Percentiles rank a stretch among this genome's conserved stretches.
Evolutionary conservation across 2,329 filamentous ascomycete genomes (phyloP).

Genomic region (Talaromyces marneffei): DNA sequence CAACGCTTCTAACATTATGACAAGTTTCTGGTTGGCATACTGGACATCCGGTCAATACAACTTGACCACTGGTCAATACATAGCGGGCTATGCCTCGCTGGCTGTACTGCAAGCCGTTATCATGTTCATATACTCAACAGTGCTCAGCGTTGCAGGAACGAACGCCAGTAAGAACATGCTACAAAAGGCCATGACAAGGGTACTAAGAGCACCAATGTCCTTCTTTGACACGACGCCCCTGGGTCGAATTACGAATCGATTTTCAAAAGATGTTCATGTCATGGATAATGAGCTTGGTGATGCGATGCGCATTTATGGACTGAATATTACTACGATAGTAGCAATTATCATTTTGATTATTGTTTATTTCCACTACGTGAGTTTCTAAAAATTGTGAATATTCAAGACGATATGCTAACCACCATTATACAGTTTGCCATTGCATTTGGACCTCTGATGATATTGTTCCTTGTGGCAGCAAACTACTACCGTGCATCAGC

Average conservation of each 20-base stretch:
- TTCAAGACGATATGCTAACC: neutral
- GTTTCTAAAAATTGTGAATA: constrained; percentile 11
- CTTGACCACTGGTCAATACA: constrained; percentile 63
- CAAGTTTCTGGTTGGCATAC: constrained; percentile 86
- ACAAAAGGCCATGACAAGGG: constrained; percentile 68
- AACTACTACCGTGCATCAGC: constrained; percentile 87
- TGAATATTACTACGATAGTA: constrained; percentile 75
- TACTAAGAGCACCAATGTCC: constrained; percentile 66
- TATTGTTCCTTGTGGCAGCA: constrained; percentile 75
- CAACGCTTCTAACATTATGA: constrained; percentile 79
- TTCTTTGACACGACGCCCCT: constrained; percentile 97
- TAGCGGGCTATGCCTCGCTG: constrained; percentile 64
- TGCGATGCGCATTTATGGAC: constrained; percentile 84
- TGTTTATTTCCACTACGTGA: constrained; percentile 77
- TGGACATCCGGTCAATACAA: constrained; percentile 78
- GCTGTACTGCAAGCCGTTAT: constrained; percentile 65
- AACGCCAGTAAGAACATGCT: constrained; percentile 77
- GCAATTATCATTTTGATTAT: constrained; percentile 87
- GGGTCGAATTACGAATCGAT: constrained; percentile 91
- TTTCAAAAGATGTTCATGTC: constrained; percentile 89
- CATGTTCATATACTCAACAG: constrained; percentile 74
- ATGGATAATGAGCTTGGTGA: constrained; percentile 93
- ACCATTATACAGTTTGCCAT: constrained; percentile 53
- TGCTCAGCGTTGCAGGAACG: constrained; percentile 73
- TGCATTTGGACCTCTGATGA: constrained; percentile 61